Base-by-base conservation (phyloP, 345 rosid genomes). In the Eucalyptus rudis region DNA sequence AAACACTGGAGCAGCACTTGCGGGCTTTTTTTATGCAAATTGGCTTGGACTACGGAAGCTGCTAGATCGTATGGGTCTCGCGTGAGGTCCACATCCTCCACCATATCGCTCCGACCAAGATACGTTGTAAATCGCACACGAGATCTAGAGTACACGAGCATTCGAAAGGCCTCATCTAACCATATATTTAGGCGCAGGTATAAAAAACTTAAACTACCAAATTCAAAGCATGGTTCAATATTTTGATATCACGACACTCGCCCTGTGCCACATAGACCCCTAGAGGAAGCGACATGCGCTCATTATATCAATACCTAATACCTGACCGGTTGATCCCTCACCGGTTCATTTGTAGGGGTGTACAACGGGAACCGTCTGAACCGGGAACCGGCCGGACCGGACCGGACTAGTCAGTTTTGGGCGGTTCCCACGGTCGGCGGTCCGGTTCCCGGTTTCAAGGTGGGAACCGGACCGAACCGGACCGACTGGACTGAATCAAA, bases 101-200 rank as follows among this genome's bases (percentile, higher is more conserved):
- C 54, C 6, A 16, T 51, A 16, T 51, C 2, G 20, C 20, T 51
- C 20, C 20, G 1, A 16, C 8, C 4, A 51, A 17, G 56, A 51
- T 51, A 51, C 0, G 9, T 51, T 17, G 56, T 51, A 19, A 12
- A 10, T 36, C 0, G 25, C 25, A 8, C 13, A 10, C 1, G 2
- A 19, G 81, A 36, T 33, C 44, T 3, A 5, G 20, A 36, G 45
- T 16, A 66, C 10, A 16, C 0, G 6, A 29, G 11, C 22, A 31
- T 66, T 7, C 19, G 1, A 7, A 64, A n/a, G 2, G 16, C 80
- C 80, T 31, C 43, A 16, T 62, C 8, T 13, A 3, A 62, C 68
- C 31, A 51, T 51, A 16, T 16, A 16, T 51, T 51, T 51, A 16
- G 7, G 20, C 8, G 4, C 4, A 17, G 3, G 8, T 51, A 51